These are phyloP conservation scores for Candida insectorum DNA, from an alignment of 805 yeast species.

Conservation along the genomic window DNA sequence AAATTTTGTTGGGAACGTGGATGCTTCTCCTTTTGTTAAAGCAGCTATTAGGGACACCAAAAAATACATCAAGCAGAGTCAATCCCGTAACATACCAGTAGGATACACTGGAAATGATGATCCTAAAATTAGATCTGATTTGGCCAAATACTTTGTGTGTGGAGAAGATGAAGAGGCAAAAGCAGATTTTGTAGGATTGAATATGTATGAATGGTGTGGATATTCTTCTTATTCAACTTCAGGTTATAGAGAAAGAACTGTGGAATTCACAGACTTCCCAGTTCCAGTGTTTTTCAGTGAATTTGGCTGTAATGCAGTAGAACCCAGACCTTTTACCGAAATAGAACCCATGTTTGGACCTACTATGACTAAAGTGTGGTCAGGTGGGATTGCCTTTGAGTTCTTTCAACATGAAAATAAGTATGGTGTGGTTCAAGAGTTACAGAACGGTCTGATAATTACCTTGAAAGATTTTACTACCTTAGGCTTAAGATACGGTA, in stretches of 20 bases:
- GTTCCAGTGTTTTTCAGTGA: constrained; percentile 39
- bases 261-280: constrained; percentile 24
- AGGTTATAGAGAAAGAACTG: constrained; percentile 34
- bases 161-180: constrained; percentile 13
- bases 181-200: constrained; percentile 35
- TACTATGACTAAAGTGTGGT: constrained; percentile 34
- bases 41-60: constrained; percentile 35
- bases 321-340: constrained; percentile 38
- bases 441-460: constrained; percentile 20
- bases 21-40: constrained; percentile 32
- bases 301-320: constrained; percentile 34
- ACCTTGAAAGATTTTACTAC: constrained; percentile 27
- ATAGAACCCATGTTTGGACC: constrained; percentile 32
- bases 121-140: constrained; percentile 21
- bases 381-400: constrained; percentile 38
- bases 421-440: constrained; percentile 33
- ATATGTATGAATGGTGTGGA: constrained; percentile 44
- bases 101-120: constrained; percentile 42
- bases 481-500: constrained; percentile 20
- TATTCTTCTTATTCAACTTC: constrained; percentile 33
- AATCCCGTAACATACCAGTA: constrained; percentile 34
- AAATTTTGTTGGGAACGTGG: constrained; percentile 21
- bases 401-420: constrained; percentile 32
- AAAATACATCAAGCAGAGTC: constrained; percentile 21
- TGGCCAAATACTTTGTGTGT: constrained; percentile 32